Percentiles rank a stretch among this genome's conserved stretches.
These are phyloP conservation scores for Dalbergia cultrata DNA, from an alignment of 306 rosid species.

Conservation along the genomic window DNA sequence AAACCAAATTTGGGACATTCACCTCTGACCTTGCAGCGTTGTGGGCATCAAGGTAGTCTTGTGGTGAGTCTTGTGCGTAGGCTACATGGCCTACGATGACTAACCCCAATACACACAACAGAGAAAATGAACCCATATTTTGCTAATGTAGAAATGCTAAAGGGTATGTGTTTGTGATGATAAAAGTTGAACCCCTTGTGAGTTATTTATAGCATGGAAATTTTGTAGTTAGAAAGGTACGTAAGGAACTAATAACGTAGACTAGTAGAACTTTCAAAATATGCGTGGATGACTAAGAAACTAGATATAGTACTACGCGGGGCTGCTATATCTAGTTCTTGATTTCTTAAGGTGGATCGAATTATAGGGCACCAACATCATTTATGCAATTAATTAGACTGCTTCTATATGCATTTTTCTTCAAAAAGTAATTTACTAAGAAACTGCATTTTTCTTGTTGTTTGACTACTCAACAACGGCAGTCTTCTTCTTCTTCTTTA, in stretches of 20 bases:
- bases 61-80: constrained; percentile 41
- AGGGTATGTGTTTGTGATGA: neutral
- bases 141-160: neutral
- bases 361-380: neutral
- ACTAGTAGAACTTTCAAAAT: neutral
- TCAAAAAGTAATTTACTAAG: too few relatives aligned
- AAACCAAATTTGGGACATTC: constrained; percentile 7
- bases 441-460: too few relatives aligned
- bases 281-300: neutral
- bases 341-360: neutral
- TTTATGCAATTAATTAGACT: neutral
- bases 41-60: constrained; percentile 44
- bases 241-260: neutral
- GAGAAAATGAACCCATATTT: neutral
- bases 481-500: too few relatives aligned
- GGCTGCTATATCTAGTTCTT: neutral
- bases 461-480: too few relatives aligned
- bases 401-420: neutral
- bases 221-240: neutral
- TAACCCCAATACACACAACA: neutral
- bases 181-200: neutral
- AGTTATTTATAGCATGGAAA: constrained; percentile 12
- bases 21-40: constrained; percentile 46
- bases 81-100: neutral
- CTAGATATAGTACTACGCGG: neutral